These are phyloP conservation scores for Populus deltoides DNA, from an alignment of 345 rosid genomes.

Conservation along the genomic window DNA sequence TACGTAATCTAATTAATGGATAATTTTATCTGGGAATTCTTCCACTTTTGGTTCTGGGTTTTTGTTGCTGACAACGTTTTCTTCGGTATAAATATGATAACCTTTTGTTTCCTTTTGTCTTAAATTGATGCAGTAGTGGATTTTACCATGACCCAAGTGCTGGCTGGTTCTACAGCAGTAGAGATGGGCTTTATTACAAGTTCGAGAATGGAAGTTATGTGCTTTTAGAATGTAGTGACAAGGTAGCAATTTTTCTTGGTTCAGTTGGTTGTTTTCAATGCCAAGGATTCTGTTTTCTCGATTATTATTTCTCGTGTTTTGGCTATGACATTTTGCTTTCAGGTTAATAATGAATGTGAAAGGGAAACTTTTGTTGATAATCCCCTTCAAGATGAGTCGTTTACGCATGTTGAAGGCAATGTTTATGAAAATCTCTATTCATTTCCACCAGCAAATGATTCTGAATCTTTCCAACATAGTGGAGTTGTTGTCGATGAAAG, in stretches of 20 bases:
- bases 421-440: constrained; percentile 1
- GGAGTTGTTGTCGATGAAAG: constrained; percentile 16
- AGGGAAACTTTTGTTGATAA: constrained; percentile 18
- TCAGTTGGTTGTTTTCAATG: neutral
- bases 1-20: neutral
- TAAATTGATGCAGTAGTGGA: constrained; percentile 58
- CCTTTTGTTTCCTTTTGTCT: neutral
- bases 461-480: constrained; percentile 18
- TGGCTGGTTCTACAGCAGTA: constrained; percentile 86
- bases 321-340: neutral
- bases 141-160: constrained; percentile 80
- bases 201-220: constrained; percentile 72
- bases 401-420: constrained; percentile 8
- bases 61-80: neutral
- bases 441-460: constrained; percentile 16
- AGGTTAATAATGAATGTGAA: constrained; percentile 28
- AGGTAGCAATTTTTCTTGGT: constrained; percentile 27
- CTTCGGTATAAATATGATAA: too few relatives aligned
- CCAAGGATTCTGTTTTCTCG: neutral
- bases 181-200: constrained; percentile 75
- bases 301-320: neutral
- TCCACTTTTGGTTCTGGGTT: neutral
- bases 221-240: constrained; percentile 38
- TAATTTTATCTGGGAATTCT: neutral
- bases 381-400: constrained; percentile 28